Evolutionary conservation across 2,329 filamentous ascomycete genomes (phyloP).

Genomic region (Colletotrichum cordylinicola): DNA sequence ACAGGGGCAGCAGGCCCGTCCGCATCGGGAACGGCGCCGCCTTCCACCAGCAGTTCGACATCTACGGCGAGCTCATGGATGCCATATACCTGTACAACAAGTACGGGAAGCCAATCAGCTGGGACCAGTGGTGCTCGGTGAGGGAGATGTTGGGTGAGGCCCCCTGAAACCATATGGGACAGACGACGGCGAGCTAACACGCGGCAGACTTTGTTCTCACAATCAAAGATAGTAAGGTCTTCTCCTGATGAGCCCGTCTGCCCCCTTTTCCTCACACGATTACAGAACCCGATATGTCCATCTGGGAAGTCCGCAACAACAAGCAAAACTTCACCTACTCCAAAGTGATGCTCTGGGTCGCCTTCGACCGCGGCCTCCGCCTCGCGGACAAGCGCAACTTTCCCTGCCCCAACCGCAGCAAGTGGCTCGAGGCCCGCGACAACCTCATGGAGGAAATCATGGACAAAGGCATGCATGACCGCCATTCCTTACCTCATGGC

Average conservation of each 20-base stretch:
- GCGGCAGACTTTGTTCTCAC: conserved; percentile 70
- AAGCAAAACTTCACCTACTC: conserved; percentile 82
- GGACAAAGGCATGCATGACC: conserved; percentile 52
- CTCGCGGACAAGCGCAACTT: conserved; percentile 78
- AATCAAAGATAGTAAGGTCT: conserved; percentile 60
- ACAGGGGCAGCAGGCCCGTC: conserved; percentile 73
- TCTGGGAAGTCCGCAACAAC: conserved; percentile 80
- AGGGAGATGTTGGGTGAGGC: conserved; percentile 65
- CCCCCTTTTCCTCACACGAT: conserved; percentile 9
- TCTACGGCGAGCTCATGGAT: conserved; percentile 81
- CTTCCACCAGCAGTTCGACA: conserved; percentile 79
- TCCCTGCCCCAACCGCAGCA: conserved; percentile 71
- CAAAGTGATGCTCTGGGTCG: conserved; percentile 86
- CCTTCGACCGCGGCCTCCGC: conserved; percentile 76
- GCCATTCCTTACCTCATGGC: background rate
- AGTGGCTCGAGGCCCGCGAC: conserved; percentile 73
- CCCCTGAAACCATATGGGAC: background rate
- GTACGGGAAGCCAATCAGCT: conserved; percentile 77
- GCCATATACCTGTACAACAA: conserved; percentile 81
- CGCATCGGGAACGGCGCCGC: conserved; percentile 80
- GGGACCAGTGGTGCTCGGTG: conserved; percentile 77
- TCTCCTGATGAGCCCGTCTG: background rate
- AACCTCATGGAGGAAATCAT: conserved; percentile 77
- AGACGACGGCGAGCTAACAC: background rate
- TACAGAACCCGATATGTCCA: conserved; percentile 76